Evolutionary conservation across 345 rosid genomes (phyloP).

Genomic region (Salix arbutifolia): DNA sequence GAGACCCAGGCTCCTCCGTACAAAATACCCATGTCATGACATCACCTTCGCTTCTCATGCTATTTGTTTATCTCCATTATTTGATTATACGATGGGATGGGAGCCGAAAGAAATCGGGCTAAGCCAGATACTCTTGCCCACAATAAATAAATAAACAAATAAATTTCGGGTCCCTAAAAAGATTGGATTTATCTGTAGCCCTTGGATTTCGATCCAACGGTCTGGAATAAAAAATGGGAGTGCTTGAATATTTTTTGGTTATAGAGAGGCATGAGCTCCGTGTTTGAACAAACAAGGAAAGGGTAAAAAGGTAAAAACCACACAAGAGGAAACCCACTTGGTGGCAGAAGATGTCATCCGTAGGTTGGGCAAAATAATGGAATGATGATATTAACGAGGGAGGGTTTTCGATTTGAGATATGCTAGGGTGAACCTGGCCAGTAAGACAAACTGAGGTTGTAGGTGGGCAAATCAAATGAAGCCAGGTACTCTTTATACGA

Average conservation of each 20-base stretch:
- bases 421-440: conserved; percentile 31
- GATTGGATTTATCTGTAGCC: background rate
- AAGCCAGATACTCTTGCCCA: conserved; percentile 4
- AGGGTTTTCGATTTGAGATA: background rate
- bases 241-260: background rate
- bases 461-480: conserved; percentile 21
- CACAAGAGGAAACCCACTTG: conserved; percentile 15
- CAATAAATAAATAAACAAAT: background rate
- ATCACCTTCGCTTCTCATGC: background rate
- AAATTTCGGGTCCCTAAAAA: background rate
- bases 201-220: conserved; percentile 7
- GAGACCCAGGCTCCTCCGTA: conserved; percentile 31
- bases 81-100: no score
- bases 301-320: background rate
- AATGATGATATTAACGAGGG: background rate
- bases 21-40: background rate
- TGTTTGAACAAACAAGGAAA: conserved; percentile 16
- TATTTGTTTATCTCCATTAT: background rate
- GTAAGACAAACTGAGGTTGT: conserved; percentile 32
- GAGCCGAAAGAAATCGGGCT: background rate
- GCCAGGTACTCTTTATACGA: conserved; percentile 20
- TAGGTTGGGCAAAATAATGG: conserved; percentile 22
- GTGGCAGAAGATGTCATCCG: conserved; percentile 23
- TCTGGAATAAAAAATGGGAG: background rate
- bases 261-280: background rate